Percentiles rank a stretch among this genome's conserved stretches.
These are phyloP conservation scores for Cocos nucifera DNA, from an alignment of 176 grass and related monocot genomes.

Conservation along the genomic window DNA sequence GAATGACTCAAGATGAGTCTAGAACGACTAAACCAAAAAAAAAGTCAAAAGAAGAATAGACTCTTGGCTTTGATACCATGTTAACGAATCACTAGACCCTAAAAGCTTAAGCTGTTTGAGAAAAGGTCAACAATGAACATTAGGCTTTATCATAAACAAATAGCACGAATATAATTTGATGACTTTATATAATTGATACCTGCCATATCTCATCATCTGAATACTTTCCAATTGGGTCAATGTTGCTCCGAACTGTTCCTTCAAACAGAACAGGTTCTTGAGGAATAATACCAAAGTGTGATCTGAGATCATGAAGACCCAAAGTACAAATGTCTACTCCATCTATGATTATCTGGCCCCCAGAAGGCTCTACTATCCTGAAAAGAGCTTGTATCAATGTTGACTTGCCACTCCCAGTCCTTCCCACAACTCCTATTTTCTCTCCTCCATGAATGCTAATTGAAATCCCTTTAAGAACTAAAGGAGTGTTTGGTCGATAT, in stretches of 20 bases:
- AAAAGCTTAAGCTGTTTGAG: too few species aligned
- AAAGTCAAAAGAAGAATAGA: too few species aligned
- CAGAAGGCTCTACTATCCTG: constrained; percentile 86
- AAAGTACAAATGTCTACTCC: constrained; percentile 74
- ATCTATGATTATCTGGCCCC: constrained; percentile 70
- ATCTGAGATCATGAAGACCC: constrained; percentile 96
- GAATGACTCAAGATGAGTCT: too few species aligned
- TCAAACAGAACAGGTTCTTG: constrained; percentile 96
- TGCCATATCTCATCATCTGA: constrained; percentile 96
- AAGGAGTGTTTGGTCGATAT: constrained; percentile 72
- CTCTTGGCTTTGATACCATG: too few species aligned
- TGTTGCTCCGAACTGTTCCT: constrained; percentile 79
- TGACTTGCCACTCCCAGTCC: constrained; percentile 95
- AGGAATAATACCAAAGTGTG: constrained; percentile 89
- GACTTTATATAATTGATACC: constrained; percentile 25
- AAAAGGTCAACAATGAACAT: too few species aligned
- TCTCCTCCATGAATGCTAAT: constrained; percentile 64
- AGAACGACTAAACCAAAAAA: too few species aligned
- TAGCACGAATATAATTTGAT: too few species aligned
- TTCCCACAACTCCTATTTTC: constrained; percentile 86
- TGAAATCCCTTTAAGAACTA: constrained; percentile 89
- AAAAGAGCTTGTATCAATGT: constrained; percentile 95
- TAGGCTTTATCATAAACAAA: too few species aligned
- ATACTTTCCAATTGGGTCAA: constrained; percentile 72
- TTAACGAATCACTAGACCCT: too few species aligned